Evolutionary conservation across 371 early-diverging fungal genomes (phyloP).

Genomic region (Dinochytrium kinnereticum): DNA sequence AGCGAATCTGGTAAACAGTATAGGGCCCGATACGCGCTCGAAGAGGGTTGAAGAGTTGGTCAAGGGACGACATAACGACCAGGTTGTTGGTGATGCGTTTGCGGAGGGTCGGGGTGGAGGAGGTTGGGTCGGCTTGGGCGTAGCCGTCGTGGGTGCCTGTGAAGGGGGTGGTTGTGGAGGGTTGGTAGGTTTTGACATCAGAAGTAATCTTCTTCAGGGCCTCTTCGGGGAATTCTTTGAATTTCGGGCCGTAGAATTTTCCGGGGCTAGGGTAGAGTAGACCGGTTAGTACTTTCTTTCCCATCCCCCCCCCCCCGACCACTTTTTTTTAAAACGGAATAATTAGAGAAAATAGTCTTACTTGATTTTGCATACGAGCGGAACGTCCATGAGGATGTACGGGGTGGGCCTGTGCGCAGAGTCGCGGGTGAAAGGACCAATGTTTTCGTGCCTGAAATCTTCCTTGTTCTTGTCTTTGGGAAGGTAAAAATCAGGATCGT

Average conservation of each 20-base stretch:
- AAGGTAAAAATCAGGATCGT: conserved; percentile 30
- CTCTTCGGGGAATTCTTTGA: neutral
- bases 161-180: neutral
- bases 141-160: conserved; percentile 4
- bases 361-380: conserved; percentile 18
- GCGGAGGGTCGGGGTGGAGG: neutral
- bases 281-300: neutral
- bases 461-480: conserved; percentile 28
- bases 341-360: too few species aligned
- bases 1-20: conserved; percentile 30
- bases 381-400: conserved; percentile 24
- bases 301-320: too few species aligned
- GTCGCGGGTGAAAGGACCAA: conserved; percentile 23
- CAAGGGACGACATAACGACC: conserved; percentile 32
- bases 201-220: neutral
- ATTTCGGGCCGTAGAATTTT: neutral
- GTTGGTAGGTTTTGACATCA: neutral
- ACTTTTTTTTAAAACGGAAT: too few species aligned
- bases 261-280: neutral
- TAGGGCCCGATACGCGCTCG: conserved; percentile 28
- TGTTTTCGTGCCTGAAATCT: conserved; percentile 20
- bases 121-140: neutral
- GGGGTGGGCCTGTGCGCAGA: conserved; percentile 25
- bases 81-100: conserved; percentile 23
- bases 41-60: conserved; percentile 31